phyloP scores from a whole-genome alignment of 805 yeast species.

The Maudiozyma turicensis region DNA sequence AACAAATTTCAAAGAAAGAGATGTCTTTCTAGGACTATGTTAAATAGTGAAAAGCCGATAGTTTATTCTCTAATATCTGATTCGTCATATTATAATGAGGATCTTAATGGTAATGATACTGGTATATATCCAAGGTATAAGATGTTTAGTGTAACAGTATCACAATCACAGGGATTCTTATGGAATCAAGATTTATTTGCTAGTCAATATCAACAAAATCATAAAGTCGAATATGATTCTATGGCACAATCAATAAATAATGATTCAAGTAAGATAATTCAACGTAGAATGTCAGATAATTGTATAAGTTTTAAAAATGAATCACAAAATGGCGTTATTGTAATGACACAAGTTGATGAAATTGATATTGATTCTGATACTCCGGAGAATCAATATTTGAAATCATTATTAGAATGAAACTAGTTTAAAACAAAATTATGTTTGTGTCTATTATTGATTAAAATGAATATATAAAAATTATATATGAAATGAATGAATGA shows the following conservation, averaged over 20 bases:
- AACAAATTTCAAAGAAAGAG: neutral
- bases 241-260: slow-evolving; percentile 13
- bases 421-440: neutral
- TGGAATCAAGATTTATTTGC: slow-evolving; percentile 77
- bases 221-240: slow-evolving; percentile 30
- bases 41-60: neutral
- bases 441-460: neutral
- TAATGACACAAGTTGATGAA: neutral
- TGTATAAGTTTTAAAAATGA: neutral
- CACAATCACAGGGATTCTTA: slow-evolving; percentile 61
- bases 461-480: neutral
- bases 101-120: neutral
- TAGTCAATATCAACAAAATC: slow-evolving; percentile 52
- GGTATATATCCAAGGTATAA: neutral
- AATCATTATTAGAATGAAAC: neutral
- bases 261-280: slow-evolving; percentile 1
- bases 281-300: neutral
- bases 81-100: neutral
- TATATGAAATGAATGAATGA: neutral
- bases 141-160: slow-evolving; percentile 13
- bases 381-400: neutral
- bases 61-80: neutral
- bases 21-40: neutral
- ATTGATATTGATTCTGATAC: slow-evolving; percentile 1
- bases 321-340: neutral